Percentiles rank a stretch among this genome's conserved stretches.
These are phyloP conservation scores for Smallanthus sonchifolius DNA, from an alignment of 129 eudicot genomes.

Conservation along the genomic window DNA sequence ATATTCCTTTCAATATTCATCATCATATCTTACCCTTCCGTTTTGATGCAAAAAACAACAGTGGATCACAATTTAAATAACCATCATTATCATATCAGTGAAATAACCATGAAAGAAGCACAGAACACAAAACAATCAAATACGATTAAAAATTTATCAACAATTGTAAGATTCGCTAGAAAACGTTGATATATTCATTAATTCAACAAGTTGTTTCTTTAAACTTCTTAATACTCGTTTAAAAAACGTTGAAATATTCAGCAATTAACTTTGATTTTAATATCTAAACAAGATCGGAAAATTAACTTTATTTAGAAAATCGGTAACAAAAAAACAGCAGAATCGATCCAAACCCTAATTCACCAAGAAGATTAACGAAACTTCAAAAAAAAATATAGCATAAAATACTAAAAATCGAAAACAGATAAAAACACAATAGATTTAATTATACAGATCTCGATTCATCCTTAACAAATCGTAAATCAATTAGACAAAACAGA, in stretches of 20 bases:
- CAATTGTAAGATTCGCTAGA: background rate
- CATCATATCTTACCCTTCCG: slow-evolving; percentile 28
- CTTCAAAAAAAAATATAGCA: background rate
- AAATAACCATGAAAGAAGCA: background rate
- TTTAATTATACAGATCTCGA: background rate
- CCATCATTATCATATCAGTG: background rate
- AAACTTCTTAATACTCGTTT: background rate
- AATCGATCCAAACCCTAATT: background rate
- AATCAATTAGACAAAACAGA: background rate
- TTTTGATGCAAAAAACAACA: slow-evolving; percentile 3
- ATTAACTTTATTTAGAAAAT: background rate
- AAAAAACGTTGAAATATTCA: background rate
- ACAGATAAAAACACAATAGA: background rate
- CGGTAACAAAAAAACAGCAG: background rate
- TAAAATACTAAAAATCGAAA: background rate
- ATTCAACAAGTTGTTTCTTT: background rate
- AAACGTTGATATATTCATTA: background rate
- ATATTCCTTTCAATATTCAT: slow-evolving; percentile 47
- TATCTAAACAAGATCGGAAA: background rate
- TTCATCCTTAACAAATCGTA: background rate
- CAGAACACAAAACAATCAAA: background rate
- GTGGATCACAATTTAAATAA: background rate
- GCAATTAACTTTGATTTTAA: background rate
- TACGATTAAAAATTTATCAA: background rate
- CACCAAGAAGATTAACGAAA: background rate